Evolutionary conservation across 805 yeast genomes (phyloP).

Genomic region (Kuraishia hungarica): DNA sequence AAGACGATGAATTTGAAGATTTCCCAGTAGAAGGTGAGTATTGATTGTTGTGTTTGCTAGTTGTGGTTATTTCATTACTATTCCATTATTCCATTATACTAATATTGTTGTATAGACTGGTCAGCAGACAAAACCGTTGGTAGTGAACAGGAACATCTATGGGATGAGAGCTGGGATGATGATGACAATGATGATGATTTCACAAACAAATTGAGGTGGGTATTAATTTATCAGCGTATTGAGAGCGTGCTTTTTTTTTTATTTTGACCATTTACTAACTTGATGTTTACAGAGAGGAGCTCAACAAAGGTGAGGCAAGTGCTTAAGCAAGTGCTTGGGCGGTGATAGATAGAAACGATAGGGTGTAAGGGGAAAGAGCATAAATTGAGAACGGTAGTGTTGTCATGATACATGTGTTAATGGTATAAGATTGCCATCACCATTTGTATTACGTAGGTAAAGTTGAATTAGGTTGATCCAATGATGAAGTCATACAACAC

Average conservation of each 20-base stretch:
- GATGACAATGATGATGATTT: constrained; percentile 91
- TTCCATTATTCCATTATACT: not conserved
- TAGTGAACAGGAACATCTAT: constrained; percentile 48
- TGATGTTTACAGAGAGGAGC: constrained; percentile 2
- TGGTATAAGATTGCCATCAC: no score
- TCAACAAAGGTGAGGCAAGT: constrained; percentile 1
- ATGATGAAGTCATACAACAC: no score
- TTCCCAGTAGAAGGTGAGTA: constrained; percentile 73
- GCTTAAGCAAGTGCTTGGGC: not conserved
- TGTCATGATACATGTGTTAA: no score
- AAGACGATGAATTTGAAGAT: constrained; percentile 96
- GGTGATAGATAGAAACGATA: not conserved
- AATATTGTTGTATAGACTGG: constrained; percentile 44
- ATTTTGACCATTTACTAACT: not conserved
- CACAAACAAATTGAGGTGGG: constrained; percentile 59
- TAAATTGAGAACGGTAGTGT: no score
- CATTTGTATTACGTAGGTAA: no score
- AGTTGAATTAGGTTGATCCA: no score
- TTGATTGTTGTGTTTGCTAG: not conserved
- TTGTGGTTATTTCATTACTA: not conserved
- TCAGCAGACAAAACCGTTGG: constrained; percentile 44
- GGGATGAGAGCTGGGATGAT: constrained; percentile 99
- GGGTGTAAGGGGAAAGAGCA: not conserved
- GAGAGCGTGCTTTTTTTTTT: not conserved
- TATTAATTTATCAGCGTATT: no score